Conservation (phyloP, 2,329 filamentous ascomycete genomes). For the Pseudonectria buxi region DNA sequence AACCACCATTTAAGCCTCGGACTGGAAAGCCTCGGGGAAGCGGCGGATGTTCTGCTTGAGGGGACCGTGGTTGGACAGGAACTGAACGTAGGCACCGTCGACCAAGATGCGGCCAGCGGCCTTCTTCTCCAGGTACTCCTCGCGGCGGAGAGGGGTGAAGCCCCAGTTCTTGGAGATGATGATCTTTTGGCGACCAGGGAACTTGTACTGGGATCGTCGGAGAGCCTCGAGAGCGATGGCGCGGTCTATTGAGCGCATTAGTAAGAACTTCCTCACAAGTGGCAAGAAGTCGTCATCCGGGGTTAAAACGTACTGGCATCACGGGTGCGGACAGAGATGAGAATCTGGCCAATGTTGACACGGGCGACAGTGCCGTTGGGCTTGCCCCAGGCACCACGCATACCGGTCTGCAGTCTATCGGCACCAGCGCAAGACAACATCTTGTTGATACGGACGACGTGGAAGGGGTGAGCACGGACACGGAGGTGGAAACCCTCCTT, state of each 20-base stretch:
- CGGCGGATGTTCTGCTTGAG: conserved; percentile 82
- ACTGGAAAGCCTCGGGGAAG: conserved; percentile 86
- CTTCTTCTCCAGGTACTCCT: conserved; percentile 96
- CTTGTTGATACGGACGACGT: conserved; percentile 99
- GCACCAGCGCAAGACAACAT: conserved; percentile 99
- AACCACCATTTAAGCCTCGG: conserved; percentile 42
- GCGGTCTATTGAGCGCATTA: conserved; percentile 54
- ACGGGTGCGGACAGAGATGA: conserved; percentile 94
- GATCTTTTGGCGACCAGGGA: conserved; percentile 99
- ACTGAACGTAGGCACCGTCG: conserved; percentile 99
- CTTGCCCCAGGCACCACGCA: conserved; percentile 99
- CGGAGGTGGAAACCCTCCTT: conserved; percentile 71
- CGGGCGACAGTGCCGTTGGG: conserved; percentile 97
- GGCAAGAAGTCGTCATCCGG: conserved; percentile 4
- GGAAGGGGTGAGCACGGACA: conserved; percentile 93
- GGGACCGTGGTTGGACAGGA: conserved; percentile 88
- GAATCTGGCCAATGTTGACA: conserved; percentile 99
- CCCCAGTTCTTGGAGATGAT: conserved; percentile 99
- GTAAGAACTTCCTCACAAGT: conserved; percentile 11
- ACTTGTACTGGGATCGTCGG: conserved; percentile 99
- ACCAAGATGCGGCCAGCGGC: conserved; percentile 88
- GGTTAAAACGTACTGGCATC: conserved; percentile 62
- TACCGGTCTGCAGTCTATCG: conserved; percentile 99
- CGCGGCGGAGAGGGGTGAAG: conserved; percentile 95
- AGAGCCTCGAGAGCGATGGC: conserved; percentile 95